Percentiles rank a stretch among this genome's conserved stretches.
phyloP scores from a whole-genome alignment of 495 filamentous ascomycete species.

The Tuber indicum region DNA sequence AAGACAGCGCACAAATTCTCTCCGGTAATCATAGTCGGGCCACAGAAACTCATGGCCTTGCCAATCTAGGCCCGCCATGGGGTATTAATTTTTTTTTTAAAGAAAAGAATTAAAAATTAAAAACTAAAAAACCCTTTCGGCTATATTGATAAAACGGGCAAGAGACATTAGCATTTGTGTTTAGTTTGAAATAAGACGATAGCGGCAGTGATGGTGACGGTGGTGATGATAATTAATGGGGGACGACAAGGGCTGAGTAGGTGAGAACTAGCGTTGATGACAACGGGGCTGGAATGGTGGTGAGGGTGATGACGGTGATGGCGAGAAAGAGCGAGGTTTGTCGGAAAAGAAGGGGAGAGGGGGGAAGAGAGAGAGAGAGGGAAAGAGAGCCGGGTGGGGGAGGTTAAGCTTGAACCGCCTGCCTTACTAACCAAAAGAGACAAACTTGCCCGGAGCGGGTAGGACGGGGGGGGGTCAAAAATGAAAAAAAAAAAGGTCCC shows the following conservation, averaged over 20 bases:
- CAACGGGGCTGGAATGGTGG: neutral
- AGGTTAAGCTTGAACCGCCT: neutral
- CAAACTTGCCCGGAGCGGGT: neutral
- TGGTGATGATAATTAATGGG: neutral
- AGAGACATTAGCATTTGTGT: neutral
- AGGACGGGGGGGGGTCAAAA: neutral
- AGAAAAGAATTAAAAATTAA: neutral
- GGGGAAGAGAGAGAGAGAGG: neutral
- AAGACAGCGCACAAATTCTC: neutral
- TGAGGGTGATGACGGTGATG: neutral
- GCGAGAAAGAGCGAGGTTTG: neutral
- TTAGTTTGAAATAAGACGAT: neutral
- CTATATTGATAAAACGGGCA: neutral
- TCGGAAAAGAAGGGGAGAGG: neutral
- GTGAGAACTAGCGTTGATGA: neutral
- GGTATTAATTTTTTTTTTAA: neutral
- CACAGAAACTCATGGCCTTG: neutral
- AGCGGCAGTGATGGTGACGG: neutral
- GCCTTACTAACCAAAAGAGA: neutral
- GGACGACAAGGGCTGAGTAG: neutral
- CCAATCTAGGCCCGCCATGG: neutral
- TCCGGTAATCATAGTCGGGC: neutral
- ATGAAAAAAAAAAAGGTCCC: neutral
- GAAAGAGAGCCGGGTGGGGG: neutral
- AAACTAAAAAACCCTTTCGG: neutral